Evolutionary conservation across 2,329 filamentous ascomycete species (phyloP), one percentile per base, ranked within the genome.

Genomic region (Aspergillus sp.): DNA sequence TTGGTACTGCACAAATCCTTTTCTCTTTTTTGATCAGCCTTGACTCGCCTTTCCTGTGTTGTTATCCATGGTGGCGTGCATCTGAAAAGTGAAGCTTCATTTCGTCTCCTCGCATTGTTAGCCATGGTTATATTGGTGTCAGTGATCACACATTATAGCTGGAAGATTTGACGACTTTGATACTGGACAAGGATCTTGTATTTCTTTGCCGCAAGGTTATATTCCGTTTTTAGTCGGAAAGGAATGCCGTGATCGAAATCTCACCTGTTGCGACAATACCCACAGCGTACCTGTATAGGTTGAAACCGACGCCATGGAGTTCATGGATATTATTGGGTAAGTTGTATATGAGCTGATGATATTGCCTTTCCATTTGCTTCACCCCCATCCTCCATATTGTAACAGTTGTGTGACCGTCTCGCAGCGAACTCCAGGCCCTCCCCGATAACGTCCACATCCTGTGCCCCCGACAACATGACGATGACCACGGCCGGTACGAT

Each of bases 401-500:
- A 55, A n/a, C 49, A 39, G 36, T 63, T 70, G 46, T 70, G 24
- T 42, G 24, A 45, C 56, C 39, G 16, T 18, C 32, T 54, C 57
- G 29, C 60, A 80, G 77, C 61, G 77, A 80, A 68, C 67, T 81
- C n/a, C 75, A 78, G 67, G 68, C 72, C 59, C 70, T 80, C 53
- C 76, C 78, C 5, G 72, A 75, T 42, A 73, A 83, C 14, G 76
- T 80, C 24, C 90, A 92, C 68, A 80, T 91, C 55, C 84, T 91
- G 60, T 92, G 90, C 62, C 88, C 90, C 1, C 86, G 85, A 61
- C 74, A 85, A 57, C 77, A 80, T 65, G 83, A 87, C 51, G 84
- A 89, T 1, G 90, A 92, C 62, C 73, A 75, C 20, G 83, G 85
- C 63, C 82, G 87, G 67, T 91, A 91, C 74, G 82, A 87, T 22